These are phyloP conservation scores for Diaporthe vexans DNA, from an alignment of 2,329 filamentous ascomycete species.

Conservation along the genomic window DNA sequence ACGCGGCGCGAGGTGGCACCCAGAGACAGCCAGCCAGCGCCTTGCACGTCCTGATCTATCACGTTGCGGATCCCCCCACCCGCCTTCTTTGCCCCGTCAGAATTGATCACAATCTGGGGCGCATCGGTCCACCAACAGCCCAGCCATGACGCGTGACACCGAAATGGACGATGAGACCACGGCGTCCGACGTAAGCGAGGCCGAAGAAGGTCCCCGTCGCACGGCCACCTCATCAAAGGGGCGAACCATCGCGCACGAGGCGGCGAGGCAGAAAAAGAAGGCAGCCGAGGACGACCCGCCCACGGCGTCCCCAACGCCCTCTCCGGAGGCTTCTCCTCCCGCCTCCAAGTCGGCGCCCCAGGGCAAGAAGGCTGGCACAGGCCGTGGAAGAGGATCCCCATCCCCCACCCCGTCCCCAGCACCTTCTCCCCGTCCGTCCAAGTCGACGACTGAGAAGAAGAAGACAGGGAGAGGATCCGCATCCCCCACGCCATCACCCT, in stretches of 20 bases:
- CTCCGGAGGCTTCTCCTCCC: not conserved
- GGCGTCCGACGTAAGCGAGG: slow-evolving; percentile 33
- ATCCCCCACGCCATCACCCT: slow-evolving; percentile 46
- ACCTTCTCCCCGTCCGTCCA: not conserved
- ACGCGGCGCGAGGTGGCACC: not conserved
- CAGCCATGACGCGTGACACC: slow-evolving; percentile 33
- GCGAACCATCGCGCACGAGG: not conserved
- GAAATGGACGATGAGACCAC: slow-evolving; percentile 30
- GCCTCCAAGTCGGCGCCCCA: not conserved
- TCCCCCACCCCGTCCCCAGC: not conserved
- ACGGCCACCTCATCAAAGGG: slow-evolving; percentile 35
- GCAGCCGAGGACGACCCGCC: not conserved
- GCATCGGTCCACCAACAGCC: not conserved
- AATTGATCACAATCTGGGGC: not conserved
- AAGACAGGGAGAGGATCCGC: not conserved
- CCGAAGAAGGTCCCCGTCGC: slow-evolving; percentile 30
- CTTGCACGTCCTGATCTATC: slow-evolving; percentile 10
- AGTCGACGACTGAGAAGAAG: not conserved
- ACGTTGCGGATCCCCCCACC: not conserved
- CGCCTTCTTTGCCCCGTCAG: not conserved
- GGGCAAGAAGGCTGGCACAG: too few relatives aligned
- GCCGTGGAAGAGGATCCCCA: not conserved
- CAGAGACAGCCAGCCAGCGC: not conserved
- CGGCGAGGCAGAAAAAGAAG: slow-evolving; percentile 2
- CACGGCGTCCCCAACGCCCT: slow-evolving; percentile 23